A percentile compares a stretch with the other conserved stretches of the same genome.
phyloP scores from a whole-genome alignment of 164 flowering plant species.

The Platanus orientalis region DNA sequence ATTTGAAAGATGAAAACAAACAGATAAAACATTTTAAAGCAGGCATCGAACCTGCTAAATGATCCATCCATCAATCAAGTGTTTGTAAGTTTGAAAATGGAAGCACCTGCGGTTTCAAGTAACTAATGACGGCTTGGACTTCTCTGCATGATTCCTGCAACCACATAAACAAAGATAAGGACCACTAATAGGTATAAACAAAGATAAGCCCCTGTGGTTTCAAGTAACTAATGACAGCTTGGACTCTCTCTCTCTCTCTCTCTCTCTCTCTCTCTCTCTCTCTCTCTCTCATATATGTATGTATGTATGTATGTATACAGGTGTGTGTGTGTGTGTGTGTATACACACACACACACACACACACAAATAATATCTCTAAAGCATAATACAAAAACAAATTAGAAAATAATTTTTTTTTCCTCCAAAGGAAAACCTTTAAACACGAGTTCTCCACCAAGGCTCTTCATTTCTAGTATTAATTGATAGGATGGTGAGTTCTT shows the following conservation, averaged over 20 bases:
- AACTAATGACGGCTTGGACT: constrained; percentile 73
- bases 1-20: neutral
- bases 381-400: no score
- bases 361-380: no score
- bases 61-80: constrained; percentile 29
- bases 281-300: neutral
- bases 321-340: no score
- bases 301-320: no score
- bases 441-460: no score
- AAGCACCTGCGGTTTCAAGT: constrained; percentile 88
- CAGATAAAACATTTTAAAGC: constrained; percentile 19
- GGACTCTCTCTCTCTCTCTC: constrained; percentile 77
- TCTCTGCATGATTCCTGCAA: constrained; percentile 89
- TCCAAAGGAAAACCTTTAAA: no score
- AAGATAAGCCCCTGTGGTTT: constrained; percentile 97
- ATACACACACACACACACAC: no score
- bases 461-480: no score
- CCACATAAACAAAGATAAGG: constrained; percentile 9
- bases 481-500: no score
- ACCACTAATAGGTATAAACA: constrained; percentile 5
- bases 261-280: no score
- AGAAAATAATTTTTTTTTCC: no score
- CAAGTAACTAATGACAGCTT: constrained; percentile 66
- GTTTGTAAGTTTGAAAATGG: constrained; percentile 29
- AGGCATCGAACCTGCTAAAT: constrained; percentile 34